phyloP scores from a whole-genome alignment of 129 eudicot genomes.

The Artemisia annua region DNA sequence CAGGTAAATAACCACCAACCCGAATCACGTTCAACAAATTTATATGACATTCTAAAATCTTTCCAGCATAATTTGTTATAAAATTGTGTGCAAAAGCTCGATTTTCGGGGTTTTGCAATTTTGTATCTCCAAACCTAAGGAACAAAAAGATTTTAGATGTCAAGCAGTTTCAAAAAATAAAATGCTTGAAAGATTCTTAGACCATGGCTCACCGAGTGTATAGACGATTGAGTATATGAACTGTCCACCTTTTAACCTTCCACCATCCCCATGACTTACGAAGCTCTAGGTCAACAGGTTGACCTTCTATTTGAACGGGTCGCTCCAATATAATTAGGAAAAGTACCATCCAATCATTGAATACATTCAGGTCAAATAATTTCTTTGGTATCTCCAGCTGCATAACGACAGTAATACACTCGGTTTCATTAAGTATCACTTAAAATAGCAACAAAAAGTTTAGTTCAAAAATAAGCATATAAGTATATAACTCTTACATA shows the following conservation, averaged over 20 bases:
- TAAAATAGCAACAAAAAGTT: slow-evolving; percentile 5
- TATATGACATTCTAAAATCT: slow-evolving; percentile 85
- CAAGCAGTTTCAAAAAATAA: background rate
- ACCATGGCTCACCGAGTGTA: slow-evolving; percentile 63
- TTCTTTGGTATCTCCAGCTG: slow-evolving; percentile 95
- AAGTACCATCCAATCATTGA: slow-evolving; percentile 96
- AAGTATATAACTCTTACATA: slow-evolving; percentile 51
- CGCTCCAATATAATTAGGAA: slow-evolving; percentile 85
- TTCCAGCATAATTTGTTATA: slow-evolving; percentile 80
- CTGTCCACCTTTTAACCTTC: slow-evolving; percentile 98
- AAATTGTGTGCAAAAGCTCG: slow-evolving; percentile 88
- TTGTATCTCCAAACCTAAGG: slow-evolving; percentile 82
- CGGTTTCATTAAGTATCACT: background rate
- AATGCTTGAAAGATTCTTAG: background rate
- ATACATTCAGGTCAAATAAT: slow-evolving; percentile 77
- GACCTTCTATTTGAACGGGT: slow-evolving; percentile 92
- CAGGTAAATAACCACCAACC: slow-evolving; percentile 91
- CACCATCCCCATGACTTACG: slow-evolving; percentile 99
- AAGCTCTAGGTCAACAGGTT: slow-evolving; percentile 81
- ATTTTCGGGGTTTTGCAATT: slow-evolving; percentile 87
- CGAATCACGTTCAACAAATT: slow-evolving; percentile 81
- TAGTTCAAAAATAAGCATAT: background rate
- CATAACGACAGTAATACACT: background rate
- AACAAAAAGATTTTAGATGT: background rate
- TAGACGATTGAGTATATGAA: slow-evolving; percentile 85